Evolutionary conservation across 2,329 filamentous ascomycete species (phyloP), one percentile per base, ranked within the genome.

Genomic region (Calonectria crousiana): DNA sequence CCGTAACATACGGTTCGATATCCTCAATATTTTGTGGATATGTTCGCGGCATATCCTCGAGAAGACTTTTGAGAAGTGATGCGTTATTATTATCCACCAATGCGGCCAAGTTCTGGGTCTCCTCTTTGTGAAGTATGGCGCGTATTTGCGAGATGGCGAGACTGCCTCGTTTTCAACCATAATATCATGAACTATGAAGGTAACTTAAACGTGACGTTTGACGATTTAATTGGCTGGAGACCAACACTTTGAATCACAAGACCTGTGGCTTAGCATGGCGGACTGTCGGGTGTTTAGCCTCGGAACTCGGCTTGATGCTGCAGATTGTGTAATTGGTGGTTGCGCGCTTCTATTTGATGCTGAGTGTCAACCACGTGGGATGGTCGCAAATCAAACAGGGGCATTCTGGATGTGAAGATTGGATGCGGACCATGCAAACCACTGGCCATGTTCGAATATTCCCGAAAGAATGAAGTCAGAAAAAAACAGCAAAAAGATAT

Each of bases 281-380:
- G 72, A 68, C 56, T 69, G 64, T 74, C 72, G 72, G 72, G 16
- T 34, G 6, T 73, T 64, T 34, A 34, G 30, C 53, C n/a, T 67
- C 72, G 72, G 72, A 68, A 65, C 68, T 74, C 72, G 72, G 72
- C 53, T 28, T 44, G 51, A 36, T 32, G 47, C 20, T 49, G 34
- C 56, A 28, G 56, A 41, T 38, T 26, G 56, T 62, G 36, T 41
- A 28, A 62, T 62, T 41, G 56, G 56, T 13, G 16, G 23, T 30
- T 36, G 56, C 13, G 23, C 38, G 23, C 23, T 41, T 62, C 23
- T 18, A 28, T 23, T 41, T 62, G 56, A 62, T 62, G 16, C 16
- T 28, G 16, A 41, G 38, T 36, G 14, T 36, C 4, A 28, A 26
- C n/a, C 34, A 23, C 23, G 26, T 56, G 52, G 13, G 56, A 26